These are phyloP conservation scores for Chlorophyllum brunneum DNA, from an alignment of 768 basidiomycete genomes.

Conservation along the genomic window DNA sequence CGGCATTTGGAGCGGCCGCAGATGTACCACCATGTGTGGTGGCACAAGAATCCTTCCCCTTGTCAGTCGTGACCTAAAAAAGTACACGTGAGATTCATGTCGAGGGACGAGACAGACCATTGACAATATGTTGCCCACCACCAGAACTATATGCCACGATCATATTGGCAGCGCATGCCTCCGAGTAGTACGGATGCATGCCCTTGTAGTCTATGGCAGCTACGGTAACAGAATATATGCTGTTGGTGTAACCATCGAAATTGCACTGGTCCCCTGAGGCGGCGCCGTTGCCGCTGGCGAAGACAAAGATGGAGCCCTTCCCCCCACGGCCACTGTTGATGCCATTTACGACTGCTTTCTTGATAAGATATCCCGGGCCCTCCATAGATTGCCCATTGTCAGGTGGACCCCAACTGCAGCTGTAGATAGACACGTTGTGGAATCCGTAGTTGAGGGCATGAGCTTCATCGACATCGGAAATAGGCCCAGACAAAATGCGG, in stretches of 20 bases:
- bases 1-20: constrained; percentile 95
- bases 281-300: constrained; percentile 96
- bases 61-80: constrained; percentile 87
- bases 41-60: constrained; percentile 80
- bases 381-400: constrained; percentile 96
- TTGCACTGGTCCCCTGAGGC: constrained; percentile 93
- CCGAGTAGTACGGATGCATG: constrained; percentile 94
- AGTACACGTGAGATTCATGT: constrained; percentile 14
- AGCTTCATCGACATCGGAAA: constrained; percentile 95
- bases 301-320: constrained; percentile 93
- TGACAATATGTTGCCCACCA: constrained; percentile 86
- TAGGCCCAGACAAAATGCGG: constrained; percentile 91
- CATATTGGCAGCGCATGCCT: constrained; percentile 97
- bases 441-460: constrained; percentile 92
- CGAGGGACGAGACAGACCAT: constrained; percentile 26
- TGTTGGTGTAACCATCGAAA: constrained; percentile 99
- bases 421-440: constrained; percentile 89
- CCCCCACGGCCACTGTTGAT: constrained; percentile 85
- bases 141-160: constrained; percentile 96
- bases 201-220: constrained; percentile 94
- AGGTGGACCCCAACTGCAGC: constrained; percentile 97
- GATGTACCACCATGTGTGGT: constrained; percentile 91
- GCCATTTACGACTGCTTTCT: constrained; percentile 92
- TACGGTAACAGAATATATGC: constrained; percentile 93
- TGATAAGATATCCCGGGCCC: constrained; percentile 84